Evolutionary conservation across 148 eudicot species (phyloP).

Genomic region (Camellia lanceoleosa): DNA sequence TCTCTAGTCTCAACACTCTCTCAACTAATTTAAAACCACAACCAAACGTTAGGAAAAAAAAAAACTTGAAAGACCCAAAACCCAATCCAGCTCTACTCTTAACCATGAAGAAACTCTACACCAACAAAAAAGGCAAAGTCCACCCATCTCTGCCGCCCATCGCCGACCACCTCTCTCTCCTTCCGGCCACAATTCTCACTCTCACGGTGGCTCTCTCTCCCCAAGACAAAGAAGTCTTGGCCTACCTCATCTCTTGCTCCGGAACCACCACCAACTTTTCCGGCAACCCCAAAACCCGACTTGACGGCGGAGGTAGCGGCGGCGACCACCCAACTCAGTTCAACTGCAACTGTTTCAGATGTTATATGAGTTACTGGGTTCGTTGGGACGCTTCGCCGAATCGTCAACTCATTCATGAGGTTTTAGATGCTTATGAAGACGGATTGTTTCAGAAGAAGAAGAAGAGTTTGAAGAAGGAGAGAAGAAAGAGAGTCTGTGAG

Average conservation of each 20-base stretch:
- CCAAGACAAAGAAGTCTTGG: slow-evolving; percentile 28
- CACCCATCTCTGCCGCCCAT: slow-evolving; percentile 30
- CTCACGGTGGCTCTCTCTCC: slow-evolving; percentile 25
- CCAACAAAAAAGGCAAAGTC: slow-evolving; percentile 25
- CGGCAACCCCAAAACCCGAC: not conserved
- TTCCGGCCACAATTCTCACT: slow-evolving; percentile 22
- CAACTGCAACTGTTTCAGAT: slow-evolving; percentile 28
- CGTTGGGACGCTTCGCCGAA: slow-evolving; percentile 33
- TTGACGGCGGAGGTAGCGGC: not conserved
- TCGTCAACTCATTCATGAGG: slow-evolving; percentile 30
- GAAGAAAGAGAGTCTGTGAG: not conserved
- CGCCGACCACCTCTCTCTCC: slow-evolving; percentile 23
- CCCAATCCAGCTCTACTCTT: not conserved
- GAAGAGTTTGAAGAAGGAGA: slow-evolving; percentile 18
- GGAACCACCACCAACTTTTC: slow-evolving; percentile 12
- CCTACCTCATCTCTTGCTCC: slow-evolving; percentile 31
- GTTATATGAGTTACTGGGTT: slow-evolving; percentile 36
- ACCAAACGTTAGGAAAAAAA: not conserved
- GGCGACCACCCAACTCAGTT: slow-evolving; percentile 20
- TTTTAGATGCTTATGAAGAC: slow-evolving; percentile 36
- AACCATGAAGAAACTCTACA: slow-evolving; percentile 26
- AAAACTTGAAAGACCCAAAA: not conserved
- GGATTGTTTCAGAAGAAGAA: slow-evolving; percentile 22
- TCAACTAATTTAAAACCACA: not conserved
- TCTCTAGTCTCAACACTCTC: not conserved